These are phyloP conservation scores for Plantago rigida DNA, from an alignment of 305 asterid species.

Conservation along the genomic window DNA sequence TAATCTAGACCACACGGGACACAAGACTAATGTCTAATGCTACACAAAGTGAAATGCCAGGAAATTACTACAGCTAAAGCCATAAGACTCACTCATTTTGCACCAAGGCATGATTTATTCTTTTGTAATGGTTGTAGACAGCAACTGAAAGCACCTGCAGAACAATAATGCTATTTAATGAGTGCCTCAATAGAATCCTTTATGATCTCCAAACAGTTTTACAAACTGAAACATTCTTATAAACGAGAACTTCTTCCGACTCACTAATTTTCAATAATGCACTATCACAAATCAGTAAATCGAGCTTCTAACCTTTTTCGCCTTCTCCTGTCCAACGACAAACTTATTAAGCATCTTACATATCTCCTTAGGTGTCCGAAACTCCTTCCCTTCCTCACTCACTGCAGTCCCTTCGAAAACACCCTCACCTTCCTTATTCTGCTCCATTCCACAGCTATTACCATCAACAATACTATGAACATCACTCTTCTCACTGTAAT, in stretches of 20 bases:
- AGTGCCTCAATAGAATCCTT: slow-evolving; percentile 6
- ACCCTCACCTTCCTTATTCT: slow-evolving; percentile 15
- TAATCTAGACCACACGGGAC: too few relatives aligned
- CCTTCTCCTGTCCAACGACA: slow-evolving; percentile 77
- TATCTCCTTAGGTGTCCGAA: slow-evolving; percentile 81
- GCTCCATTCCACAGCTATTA: slow-evolving; percentile 26
- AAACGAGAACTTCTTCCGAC: background rate
- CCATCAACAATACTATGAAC: background rate
- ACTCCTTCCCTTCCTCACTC: slow-evolving; percentile 35
- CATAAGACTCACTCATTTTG: slow-evolving; percentile 48
- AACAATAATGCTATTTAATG: slow-evolving; percentile 22
- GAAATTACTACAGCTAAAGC: slow-evolving; percentile 2
- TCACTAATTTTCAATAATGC: background rate
- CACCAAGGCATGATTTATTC: slow-evolving; percentile 47
- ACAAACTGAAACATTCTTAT: too few relatives aligned
- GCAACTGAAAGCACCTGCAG: slow-evolving; percentile 85
- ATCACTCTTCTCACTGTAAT: slow-evolving; percentile 27
- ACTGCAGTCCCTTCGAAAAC: slow-evolving; percentile 11
- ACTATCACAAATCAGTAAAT: background rate
- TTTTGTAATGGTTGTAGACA: slow-evolving; percentile 83
- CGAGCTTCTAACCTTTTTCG: slow-evolving; percentile 59
- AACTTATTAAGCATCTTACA: slow-evolving; percentile 61
- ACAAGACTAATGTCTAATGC: too few relatives aligned
- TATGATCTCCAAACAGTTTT: too few relatives aligned
- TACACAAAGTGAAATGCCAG: too few relatives aligned